Evolutionary conservation across 495 filamentous ascomycete genomes (phyloP).

Genomic region (Thozetella sp.): DNA sequence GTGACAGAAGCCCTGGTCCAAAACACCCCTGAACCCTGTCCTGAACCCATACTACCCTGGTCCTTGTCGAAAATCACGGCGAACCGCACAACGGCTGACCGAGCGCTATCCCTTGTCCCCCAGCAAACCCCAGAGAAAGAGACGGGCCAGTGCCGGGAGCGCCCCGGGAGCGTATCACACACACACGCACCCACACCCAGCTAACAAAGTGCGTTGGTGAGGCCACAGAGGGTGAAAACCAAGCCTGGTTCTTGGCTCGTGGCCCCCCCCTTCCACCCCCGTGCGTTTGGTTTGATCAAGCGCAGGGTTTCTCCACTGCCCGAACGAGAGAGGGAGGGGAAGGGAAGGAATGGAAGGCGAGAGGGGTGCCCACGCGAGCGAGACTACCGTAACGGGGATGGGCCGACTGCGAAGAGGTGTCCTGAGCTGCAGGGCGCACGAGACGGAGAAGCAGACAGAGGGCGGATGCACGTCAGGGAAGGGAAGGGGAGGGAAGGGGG

Average conservation of each 20-base stretch:
- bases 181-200: not conserved
- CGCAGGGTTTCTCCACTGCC: not conserved
- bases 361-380: not conserved
- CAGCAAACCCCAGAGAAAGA: not conserved
- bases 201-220: too few relatives aligned
- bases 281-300: conserved; percentile 3
- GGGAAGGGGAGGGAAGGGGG: too few relatives aligned
- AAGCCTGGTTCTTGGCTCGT: not conserved
- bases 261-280: too few relatives aligned
- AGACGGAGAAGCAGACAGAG: not conserved
- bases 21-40: conserved; percentile 2
- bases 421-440: not conserved
- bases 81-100: not conserved
- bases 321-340: not conserved
- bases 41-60: not conserved
- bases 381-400: not conserved
- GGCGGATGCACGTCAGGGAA: not conserved
- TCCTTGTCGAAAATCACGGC: conserved; percentile 3
- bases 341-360: too few relatives aligned
- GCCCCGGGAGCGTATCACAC: not conserved
- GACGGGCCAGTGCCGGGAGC: not conserved
- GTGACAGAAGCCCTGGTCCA: not conserved
- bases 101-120: not conserved
- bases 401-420: not conserved
- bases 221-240: too few relatives aligned